phyloP scores from a whole-genome alignment of 73 alveolate genomes.

The Paramecium sonneborni region DNA sequence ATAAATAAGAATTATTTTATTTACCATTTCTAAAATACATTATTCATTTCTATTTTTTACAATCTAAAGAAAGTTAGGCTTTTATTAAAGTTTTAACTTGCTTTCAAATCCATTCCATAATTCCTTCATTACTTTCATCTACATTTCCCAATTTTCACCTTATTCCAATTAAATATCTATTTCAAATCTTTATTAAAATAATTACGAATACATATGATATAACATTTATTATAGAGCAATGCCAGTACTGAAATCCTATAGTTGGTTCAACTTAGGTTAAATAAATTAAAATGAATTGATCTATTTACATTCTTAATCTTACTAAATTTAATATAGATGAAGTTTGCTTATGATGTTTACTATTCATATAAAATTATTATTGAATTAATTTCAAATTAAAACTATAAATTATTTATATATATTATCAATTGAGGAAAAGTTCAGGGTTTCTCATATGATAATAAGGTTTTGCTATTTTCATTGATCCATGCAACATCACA shows the following conservation, averaged over 20 bases:
- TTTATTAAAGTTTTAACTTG: neutral
- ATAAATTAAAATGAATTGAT: neutral
- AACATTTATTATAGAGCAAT: neutral
- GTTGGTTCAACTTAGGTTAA: neutral
- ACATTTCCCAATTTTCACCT: neutral
- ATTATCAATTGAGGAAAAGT: neutral
- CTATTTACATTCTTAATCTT: neutral
- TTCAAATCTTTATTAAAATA: neutral
- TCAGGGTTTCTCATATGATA: slow-evolving; percentile 36
- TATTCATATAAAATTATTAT: neutral
- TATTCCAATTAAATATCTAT: neutral
- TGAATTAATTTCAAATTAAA: neutral
- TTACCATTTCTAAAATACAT: neutral
- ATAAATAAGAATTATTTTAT: neutral
- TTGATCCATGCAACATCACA: slow-evolving; percentile 46
- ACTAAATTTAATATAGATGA: neutral
- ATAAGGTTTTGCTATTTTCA: slow-evolving; percentile 14
- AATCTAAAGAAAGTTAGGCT: slow-evolving; percentile 1
- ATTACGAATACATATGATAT: neutral
- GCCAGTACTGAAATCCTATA: neutral
- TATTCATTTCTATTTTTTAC: slow-evolving; percentile 19
- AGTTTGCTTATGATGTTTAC: neutral
- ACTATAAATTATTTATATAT: neutral
- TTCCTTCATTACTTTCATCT: neutral
- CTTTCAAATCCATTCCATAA: neutral